Conservation (phyloP, 495 filamentous ascomycete species). For the Hypoxylon subgilvum region DNA sequence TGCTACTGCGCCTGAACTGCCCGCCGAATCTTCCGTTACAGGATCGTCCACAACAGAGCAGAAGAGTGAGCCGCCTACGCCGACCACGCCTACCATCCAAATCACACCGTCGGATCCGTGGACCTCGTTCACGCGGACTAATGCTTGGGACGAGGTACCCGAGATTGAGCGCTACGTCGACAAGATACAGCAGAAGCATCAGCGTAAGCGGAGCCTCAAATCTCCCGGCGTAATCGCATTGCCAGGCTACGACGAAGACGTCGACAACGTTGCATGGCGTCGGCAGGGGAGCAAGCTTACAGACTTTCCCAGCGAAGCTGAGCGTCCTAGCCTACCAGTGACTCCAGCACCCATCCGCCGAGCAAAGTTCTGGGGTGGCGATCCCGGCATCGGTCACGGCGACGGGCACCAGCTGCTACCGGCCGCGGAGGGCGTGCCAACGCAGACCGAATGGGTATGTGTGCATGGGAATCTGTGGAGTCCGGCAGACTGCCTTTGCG, state of each 20-base stretch:
- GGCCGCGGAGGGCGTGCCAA: slow-evolving; percentile 77
- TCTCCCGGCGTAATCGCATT: slow-evolving; percentile 16
- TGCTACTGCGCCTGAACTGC: slow-evolving; percentile 31
- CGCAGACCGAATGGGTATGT: slow-evolving; percentile 90
- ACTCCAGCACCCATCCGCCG: slow-evolving; percentile 78
- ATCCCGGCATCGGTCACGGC: slow-evolving; percentile 58
- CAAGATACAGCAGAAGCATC: slow-evolving; percentile 67
- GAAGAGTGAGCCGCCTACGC: slow-evolving; percentile 53
- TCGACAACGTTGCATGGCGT: slow-evolving; percentile 41
- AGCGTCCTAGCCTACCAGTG: slow-evolving; percentile 88
- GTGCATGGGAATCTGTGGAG: slow-evolving; percentile 58
- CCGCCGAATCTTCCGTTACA: slow-evolving; percentile 45
- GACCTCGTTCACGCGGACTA: slow-evolving; percentile 66
- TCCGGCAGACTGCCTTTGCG: slow-evolving; percentile 64
- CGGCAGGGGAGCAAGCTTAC: slow-evolving; percentile 70
- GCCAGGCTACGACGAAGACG: slow-evolving; percentile 22
- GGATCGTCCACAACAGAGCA: slow-evolving; percentile 43
- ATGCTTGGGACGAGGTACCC: slow-evolving; percentile 88
- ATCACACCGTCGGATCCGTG: slow-evolving; percentile 61
- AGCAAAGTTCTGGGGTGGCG: slow-evolving; percentile 45
- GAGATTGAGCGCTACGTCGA: slow-evolving; percentile 83
- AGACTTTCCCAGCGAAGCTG: slow-evolving; percentile 82
- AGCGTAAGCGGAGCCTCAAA: slow-evolving; percentile 58
- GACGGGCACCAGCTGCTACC: slow-evolving; percentile 65
- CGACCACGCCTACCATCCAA: slow-evolving; percentile 54